A percentile compares a stretch with the other conserved stretches of the same genome.
phyloP scores from a whole-genome alignment of 106 monocot genomes.

The Allium sativum region DNA sequence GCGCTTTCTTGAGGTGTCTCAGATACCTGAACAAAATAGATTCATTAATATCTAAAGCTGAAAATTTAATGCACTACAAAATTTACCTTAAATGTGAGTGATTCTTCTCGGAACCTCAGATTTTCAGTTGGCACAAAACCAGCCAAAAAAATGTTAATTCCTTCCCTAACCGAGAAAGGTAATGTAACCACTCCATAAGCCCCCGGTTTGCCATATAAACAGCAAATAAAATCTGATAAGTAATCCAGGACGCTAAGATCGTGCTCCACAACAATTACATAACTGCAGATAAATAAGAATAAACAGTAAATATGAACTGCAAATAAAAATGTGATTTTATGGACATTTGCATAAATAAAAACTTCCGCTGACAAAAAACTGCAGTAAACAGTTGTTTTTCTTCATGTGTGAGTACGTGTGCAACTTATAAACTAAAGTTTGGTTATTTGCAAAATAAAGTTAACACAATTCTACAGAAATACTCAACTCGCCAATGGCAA shows the following conservation, averaged over 20 bases:
- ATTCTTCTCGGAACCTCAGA: constrained; percentile 88
- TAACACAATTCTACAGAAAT: too few relatives aligned
- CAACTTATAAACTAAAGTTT: background rate
- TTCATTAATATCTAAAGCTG: background rate
- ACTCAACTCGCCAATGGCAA: too few relatives aligned
- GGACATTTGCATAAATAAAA: too few relatives aligned
- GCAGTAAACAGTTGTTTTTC: too few relatives aligned
- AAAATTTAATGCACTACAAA: background rate
- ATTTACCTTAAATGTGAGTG: constrained; percentile 81
- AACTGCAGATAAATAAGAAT: constrained; percentile 37
- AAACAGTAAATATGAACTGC: constrained; percentile 19
- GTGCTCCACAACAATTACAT: constrained; percentile 99
- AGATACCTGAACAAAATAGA: constrained; percentile 54
- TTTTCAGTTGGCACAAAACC: constrained; percentile 99
- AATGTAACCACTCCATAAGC: constrained; percentile 99
- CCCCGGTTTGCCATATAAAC: constrained; percentile 96
- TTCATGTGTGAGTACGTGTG: constrained; percentile 14
- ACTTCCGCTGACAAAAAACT: too few relatives aligned
- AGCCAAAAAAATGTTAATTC: constrained; percentile 92
- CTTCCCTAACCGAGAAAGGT: constrained; percentile 95
- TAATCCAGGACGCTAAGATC: constrained; percentile 98
- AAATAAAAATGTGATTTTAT: too few relatives aligned
- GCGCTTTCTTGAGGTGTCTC: constrained; percentile 88
- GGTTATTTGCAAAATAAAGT: background rate
- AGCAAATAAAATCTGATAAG: constrained; percentile 98